Base-by-base conservation (phyloP, 768 basidiomycete genomes). In the Trametopsis cervina region DNA sequence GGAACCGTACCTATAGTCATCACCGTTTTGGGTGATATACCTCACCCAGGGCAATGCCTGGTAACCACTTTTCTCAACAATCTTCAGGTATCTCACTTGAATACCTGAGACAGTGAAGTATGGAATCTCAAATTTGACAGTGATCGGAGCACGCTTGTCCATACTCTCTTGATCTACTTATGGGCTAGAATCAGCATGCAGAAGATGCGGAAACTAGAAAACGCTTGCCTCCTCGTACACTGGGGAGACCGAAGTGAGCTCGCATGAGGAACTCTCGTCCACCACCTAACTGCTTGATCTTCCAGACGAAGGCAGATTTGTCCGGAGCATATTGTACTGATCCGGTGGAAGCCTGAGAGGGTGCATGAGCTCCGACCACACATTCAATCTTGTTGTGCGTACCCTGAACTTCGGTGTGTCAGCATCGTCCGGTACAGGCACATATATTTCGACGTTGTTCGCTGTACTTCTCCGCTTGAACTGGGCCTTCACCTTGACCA, bases 101-200 rank as follows among this genome's bases (percentile, higher is more conserved):
- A 97, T 93, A 3, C 94, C 94, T 0, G 92, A 94, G 4, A 96
- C 92, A 0, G 95, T 98, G 64, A 97, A 98, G 69, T 98, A 98
- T 0, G 96, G 95, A 36, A 99, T 97, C 69, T 98, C 95, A 54
- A 93, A 99, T 67, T 91, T 93, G 63, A 97, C 95, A 0, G 89
- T 89, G 54, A 98, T 96, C 1, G 96, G 96, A 9, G 93, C 84
- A 18, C 91, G 85, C 60, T 91, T 90, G 53, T 94, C 92, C 33
- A 77, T 69, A 38, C 45, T 55, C 38, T 94, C 91, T 68, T 82
- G 81, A 59, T 81, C 78, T 78, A 55, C 4, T 42, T 42, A 6
- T n/a, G 18, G 6, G 38, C 12, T 38, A 15, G 12, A 38, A 44
- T 48, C 27, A 51, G 22, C n/a, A n/a, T 17, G 22, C 9, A 9